A percentile compares a stretch with the other conserved stretches of the same genome.
Evolutionary conservation across 1,284 basidiomycete species (phyloP).

Genomic region (Mycosarcoma mackinlayi): DNA sequence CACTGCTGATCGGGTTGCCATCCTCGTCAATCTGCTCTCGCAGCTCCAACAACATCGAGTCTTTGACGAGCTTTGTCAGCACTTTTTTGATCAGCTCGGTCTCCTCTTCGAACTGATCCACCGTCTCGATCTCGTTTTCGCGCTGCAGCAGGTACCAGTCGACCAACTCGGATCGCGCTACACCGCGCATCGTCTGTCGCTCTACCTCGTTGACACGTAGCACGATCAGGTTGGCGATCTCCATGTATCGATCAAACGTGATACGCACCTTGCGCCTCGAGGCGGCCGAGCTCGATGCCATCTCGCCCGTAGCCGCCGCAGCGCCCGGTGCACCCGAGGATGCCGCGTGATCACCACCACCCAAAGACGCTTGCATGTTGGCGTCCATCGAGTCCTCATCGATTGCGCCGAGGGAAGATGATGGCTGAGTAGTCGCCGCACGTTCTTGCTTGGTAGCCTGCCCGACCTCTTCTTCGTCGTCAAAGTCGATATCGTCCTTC

Average conservation of each 20-base stretch:
- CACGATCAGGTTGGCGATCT: constrained; percentile 87
- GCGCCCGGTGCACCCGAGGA: constrained; percentile 58
- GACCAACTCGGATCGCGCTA: constrained; percentile 81
- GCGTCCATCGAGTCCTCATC: constrained; percentile 72
- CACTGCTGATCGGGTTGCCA: constrained; percentile 38
- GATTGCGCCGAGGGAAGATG: constrained; percentile 44
- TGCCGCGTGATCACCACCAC: constrained; percentile 58
- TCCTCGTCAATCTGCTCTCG: constrained; percentile 48
- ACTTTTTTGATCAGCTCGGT: constrained; percentile 90
- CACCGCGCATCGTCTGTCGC: constrained; percentile 78
- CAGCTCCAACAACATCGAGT: constrained; percentile 65
- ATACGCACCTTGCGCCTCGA: constrained; percentile 78
- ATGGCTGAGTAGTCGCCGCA: constrained; percentile 18
- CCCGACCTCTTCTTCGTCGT: constrained; percentile 81
- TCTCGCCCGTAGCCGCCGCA: constrained; percentile 3
- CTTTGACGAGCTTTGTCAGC: constrained; percentile 88
- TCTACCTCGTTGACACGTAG: constrained; percentile 84
- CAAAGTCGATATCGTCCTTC: constrained; percentile 97
- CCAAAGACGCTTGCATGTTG: constrained; percentile 72
- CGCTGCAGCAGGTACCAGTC: constrained; percentile 92
- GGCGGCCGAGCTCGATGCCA: constrained; percentile 22
- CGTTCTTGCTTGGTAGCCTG: constrained; percentile 64
- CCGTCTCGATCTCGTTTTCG: constrained; percentile 83
- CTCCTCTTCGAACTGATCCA: constrained; percentile 92
- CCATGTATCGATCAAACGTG: constrained; percentile 93